Evolutionary conservation across 192 early-diverging fungal genomes (phyloP), one percentile per base, ranked within the genome.

Genomic region (Backusella liffmaniae): DNA sequence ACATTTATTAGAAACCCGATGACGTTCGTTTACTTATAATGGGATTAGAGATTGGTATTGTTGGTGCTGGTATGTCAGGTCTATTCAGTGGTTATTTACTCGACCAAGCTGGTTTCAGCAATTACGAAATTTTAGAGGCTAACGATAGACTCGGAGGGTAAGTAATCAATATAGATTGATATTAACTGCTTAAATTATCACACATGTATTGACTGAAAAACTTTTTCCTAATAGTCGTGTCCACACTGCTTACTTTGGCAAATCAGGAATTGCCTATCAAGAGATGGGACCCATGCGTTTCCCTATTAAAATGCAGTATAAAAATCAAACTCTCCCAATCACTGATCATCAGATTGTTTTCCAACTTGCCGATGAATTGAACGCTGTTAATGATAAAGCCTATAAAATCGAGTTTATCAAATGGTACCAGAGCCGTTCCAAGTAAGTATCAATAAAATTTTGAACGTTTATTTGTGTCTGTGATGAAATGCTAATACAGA

Each of bases 291-390:
- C 46, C 0, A 49, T 49, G 46, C 46, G 6, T 1, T 6, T 49
- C 1, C 46, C 46, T 49, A 18, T 6, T 18, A 6, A 5, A 16
- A 49, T 16, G 18, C 18, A 18, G 5, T 49, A 49, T 6, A 49
- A 49, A 5, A 49, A n/a, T 0, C 16, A 49, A n/a, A 18, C 46
- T 5, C 3, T 49, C 6, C 18, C 6, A 10, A 70, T 77, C 13
- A 77, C 68, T 0, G 80, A 81, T 16, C 76, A 81, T 74, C 66
- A 81, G n/a, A 67, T 77, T 10, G 76, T 81, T 9, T 81, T 81
- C 66, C 67, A 81, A 39, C 51, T 78, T 35, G 70, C 67, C 4
- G 67, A 78, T 8, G 65, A 81, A 13, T 49, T 81, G 30, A 81
- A 81, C 37, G 23, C 46, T 5, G 0, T 46, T 2, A 78, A 74